Base-by-base conservation (phyloP, 1,284 basidiomycete species). In the Xerocomus minutiporus region DNA sequence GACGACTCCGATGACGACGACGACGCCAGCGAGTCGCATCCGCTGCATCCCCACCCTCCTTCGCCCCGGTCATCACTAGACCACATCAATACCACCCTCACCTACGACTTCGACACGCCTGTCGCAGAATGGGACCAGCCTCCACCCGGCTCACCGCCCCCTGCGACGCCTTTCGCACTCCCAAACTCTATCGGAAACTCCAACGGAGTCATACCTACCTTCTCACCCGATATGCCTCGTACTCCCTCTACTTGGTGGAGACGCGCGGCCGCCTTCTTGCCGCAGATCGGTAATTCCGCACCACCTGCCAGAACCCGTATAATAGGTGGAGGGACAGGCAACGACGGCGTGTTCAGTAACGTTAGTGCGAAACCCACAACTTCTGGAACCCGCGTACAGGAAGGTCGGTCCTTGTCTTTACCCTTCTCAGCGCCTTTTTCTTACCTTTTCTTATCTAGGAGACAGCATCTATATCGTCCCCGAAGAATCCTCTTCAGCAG, bases 301-400 rank as follows among this genome's bases (percentile, higher is more conserved):
- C 17, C 45, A 9, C 48, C 54, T 23, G 41, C 28, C 20, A 44
- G 57, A 50, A 13, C 53, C 25, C 54, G 32, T 12, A 17, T 52
- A 29, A 71, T 88, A 34, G 93, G 89, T 23, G 85, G 91, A 9
- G 93, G 94, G 0, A 80, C 79, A 6, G 74, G 76, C 45, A 93
- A 95, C 63, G 94, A 97, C 59, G 96, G 96, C 26, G 95, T 99
- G 8, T 99, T 99, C 71, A 88, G 88, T 43, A 99, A 99, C 69
- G 84, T 99, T 25, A 88, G 86, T 41, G 97, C 97, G 3, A 97
- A 98, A 66, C 96, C 96, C 1, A 54, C 57, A 12, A 75, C 81
- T 40, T 64, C 74, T 23, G 76, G 79, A 42, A 72, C 80, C 15
- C 81, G 72, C 66, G 78, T 86, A 23, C 83, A 75, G 63, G 80